These are phyloP conservation scores for Casuarina cunninghamiana DNA, from an alignment of 306 rosid species.

Conservation along the genomic window DNA sequence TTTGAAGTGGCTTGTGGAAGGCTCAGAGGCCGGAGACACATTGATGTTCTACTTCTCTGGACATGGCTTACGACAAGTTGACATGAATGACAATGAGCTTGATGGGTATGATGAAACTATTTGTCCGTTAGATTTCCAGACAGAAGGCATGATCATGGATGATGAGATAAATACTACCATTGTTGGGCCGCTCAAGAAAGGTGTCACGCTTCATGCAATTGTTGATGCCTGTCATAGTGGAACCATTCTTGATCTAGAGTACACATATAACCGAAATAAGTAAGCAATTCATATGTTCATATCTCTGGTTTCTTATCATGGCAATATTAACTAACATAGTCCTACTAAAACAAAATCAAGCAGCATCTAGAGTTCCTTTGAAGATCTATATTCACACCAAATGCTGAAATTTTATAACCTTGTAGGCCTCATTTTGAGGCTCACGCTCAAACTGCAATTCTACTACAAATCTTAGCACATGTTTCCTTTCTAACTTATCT, in stretches of 20 bases:
- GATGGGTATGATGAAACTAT: conserved; percentile 75
- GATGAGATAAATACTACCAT: conserved; percentile 58
- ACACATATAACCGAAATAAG: conserved; percentile 43
- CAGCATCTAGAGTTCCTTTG: too few relatives aligned
- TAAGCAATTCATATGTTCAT: conserved; percentile 6
- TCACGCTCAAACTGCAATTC: too few relatives aligned
- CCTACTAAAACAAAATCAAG: too few relatives aligned
- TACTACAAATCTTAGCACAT: too few relatives aligned
- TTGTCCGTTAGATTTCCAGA: conserved; percentile 64
- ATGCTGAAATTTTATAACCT: too few relatives aligned
- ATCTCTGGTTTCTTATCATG: neutral
- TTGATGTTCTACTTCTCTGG: conserved; percentile 91
- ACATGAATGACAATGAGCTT: conserved; percentile 57
- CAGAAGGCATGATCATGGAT: conserved; percentile 65
- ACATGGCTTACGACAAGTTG: conserved; percentile 70
- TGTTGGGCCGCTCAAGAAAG: conserved; percentile 68
- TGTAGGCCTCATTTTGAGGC: too few relatives aligned
- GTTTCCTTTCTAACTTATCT: too few relatives aligned
- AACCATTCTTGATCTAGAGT: conserved; percentile 68
- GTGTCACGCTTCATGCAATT: conserved; percentile 72
- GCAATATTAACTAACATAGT: too few relatives aligned
- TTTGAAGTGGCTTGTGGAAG: conserved; percentile 81
- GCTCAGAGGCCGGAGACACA: conserved; percentile 52
- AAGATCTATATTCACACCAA: too few relatives aligned
- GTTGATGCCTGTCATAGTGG: conserved; percentile 91